Evolutionary conservation across 352 stramenopile species (phyloP), one percentile per base, ranked within the genome.

Genomic region (Globisporangium cystogenes): DNA sequence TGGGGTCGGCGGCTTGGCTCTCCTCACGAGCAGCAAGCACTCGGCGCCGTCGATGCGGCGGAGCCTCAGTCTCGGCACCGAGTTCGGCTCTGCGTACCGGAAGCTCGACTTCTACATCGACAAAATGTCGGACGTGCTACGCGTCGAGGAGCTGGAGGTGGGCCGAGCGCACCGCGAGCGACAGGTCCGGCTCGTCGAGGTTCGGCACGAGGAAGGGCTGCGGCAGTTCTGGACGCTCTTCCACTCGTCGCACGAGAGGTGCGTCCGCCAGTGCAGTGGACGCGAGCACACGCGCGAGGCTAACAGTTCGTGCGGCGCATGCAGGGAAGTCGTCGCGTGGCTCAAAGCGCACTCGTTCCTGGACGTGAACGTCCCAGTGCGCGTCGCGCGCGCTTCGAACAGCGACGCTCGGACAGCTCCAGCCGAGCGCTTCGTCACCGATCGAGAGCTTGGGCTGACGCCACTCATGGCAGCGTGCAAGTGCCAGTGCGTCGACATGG

Each of bases 391-490:
- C 6, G 15, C 21, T 26, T 20, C 36, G 23, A 41, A 15, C 6
- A 26, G 11, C 18, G 54, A 18, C 41, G 21, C 14, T 26, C 26
- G 7, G 18, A 6, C 47, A 1, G 23, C 7, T 23, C 14, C 35
- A 16, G 5, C 40, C 37, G 63, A 57, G 12, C 24, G 18, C 21
- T 63, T 57, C 12, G 48, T 53, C 0, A 40, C 48, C 5, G 57
- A 77, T 40, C 63, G 44, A 58, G 65, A 72, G 1, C 55, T 82
- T 2, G 82, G 76, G 2, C 2, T 82, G 27, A 87, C 77, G 11
- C 82, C 82, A 5, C 59, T 93, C 4, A 93, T 93, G 82, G 70
- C 60, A 16, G 82, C 82, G 4, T 88, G 79, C 31, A 64, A 65
- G 0, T 62, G 68, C 7, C 64, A 83, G 48, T 59, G 68, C 43